Conservation (phyloP, 768 basidiomycete species). For the Mycena pura region DNA sequence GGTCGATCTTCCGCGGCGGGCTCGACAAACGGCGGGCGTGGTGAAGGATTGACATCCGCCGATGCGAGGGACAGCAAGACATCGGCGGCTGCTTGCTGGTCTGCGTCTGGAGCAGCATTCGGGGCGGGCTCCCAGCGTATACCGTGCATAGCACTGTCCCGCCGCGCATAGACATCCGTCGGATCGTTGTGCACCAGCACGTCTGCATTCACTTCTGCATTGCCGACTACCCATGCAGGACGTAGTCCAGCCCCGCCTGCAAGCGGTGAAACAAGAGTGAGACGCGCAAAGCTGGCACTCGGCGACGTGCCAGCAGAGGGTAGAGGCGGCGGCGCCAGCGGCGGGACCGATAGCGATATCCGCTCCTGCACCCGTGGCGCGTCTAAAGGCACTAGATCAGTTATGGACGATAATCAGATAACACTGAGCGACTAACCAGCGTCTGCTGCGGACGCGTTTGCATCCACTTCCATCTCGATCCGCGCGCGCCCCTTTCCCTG, state of each 20-base stretch:
- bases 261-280: conserved; percentile 14
- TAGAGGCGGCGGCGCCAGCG: not conserved
- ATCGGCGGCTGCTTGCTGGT: not conserved
- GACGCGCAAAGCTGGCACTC: conserved; percentile 15
- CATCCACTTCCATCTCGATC: conserved; percentile 14
- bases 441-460: not conserved
- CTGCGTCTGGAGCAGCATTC: not conserved
- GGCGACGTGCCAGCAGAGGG: conserved; percentile 9
- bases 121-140: not conserved
- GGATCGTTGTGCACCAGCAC: not conserved
- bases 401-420: too few relatives aligned
- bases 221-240: not conserved
- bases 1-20: not conserved
- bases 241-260: not conserved
- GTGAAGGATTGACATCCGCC: not conserved
- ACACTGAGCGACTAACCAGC: too few relatives aligned
- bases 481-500: conserved; percentile 28
- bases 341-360: too few relatives aligned
- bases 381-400: not conserved
- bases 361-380: not conserved
- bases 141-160: not conserved
- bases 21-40: conserved; percentile 3
- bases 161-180: not conserved
- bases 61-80: not conserved
- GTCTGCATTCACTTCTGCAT: not conserved